Percentiles rank a stretch among this genome's conserved stretches.
phyloP scores from a whole-genome alignment of 345 rosid species.

The Adansonia digitata region DNA sequence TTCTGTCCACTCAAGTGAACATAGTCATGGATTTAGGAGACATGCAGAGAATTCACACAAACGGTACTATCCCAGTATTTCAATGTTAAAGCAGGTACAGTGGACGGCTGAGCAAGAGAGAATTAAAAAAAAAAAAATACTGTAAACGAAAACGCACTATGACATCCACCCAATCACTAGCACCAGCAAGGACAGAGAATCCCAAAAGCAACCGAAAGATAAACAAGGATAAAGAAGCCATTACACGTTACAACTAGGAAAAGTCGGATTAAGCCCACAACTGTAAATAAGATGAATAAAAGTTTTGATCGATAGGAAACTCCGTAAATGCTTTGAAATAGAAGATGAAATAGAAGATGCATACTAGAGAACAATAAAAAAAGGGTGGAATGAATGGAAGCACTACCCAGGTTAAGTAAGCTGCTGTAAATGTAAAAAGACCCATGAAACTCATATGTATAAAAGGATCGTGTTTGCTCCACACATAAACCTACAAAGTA shows the following conservation, averaged over 20 bases:
- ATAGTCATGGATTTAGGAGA: not conserved
- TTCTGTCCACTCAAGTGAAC: not conserved
- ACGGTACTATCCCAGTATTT: not conserved
- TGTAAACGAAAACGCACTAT: conserved; percentile 50
- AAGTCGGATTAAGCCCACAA: not conserved
- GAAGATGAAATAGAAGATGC: not conserved
- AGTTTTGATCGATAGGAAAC: not conserved
- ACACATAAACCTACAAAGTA: conserved; percentile 72
- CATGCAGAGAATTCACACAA: not conserved
- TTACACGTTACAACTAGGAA: not conserved
- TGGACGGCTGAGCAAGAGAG: too few species aligned
- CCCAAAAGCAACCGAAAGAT: conserved; percentile 79
- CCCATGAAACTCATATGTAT: conserved; percentile 99
- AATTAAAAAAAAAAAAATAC: too few species aligned
- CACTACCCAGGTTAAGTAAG: conserved; percentile 94
- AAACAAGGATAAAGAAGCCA: conserved; percentile 14
- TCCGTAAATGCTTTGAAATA: not conserved
- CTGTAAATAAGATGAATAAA: not conserved
- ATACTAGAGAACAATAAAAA: not conserved
- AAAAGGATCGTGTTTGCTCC: conserved; percentile 98
- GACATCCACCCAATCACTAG: conserved; percentile 97
- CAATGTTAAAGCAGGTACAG: not conserved
- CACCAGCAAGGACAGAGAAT: conserved; percentile 64
- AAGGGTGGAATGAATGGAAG: not conserved
- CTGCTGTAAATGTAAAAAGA: conserved; percentile 91